These are phyloP conservation scores for Volutella citrinella DNA, from an alignment of 2,329 filamentous ascomycete genomes.

Conservation along the genomic window DNA sequence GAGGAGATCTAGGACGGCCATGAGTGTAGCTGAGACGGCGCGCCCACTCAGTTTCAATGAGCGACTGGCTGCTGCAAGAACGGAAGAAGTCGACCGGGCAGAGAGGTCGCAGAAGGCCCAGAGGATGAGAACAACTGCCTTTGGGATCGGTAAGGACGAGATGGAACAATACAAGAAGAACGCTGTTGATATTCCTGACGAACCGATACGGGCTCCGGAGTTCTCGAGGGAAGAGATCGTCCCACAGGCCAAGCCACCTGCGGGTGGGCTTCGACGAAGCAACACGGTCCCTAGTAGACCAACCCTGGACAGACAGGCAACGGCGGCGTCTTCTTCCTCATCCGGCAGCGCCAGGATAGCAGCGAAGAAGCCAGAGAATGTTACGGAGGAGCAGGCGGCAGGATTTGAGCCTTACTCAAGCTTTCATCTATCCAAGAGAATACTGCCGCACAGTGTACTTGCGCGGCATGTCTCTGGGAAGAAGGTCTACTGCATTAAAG, in stretches of 20 bases:
- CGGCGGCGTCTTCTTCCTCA: too few relatives aligned
- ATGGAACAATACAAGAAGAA: slow-evolving; percentile 58
- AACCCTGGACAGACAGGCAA: slow-evolving; percentile 1
- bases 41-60: slow-evolving; percentile 73
- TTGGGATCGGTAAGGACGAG: slow-evolving; percentile 55
- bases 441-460: slow-evolving; percentile 77
- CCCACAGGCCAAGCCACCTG: slow-evolving; percentile 24
- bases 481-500: slow-evolving; percentile 73
- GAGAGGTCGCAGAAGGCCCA: slow-evolving; percentile 53
- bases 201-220: slow-evolving; percentile 44
- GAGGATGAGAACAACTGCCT: slow-evolving; percentile 52
- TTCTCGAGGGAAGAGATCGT: slow-evolving; percentile 65
- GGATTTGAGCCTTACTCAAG: slow-evolving; percentile 85
- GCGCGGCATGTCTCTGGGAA: slow-evolving; percentile 76
- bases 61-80: slow-evolving; percentile 69
- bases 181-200: slow-evolving; percentile 53
- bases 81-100: slow-evolving; percentile 48
- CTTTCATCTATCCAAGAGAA: slow-evolving; percentile 77
- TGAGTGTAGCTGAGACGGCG: slow-evolving; percentile 28
- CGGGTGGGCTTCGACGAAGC: slow-evolving; percentile 38
- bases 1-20: slow-evolving; percentile 41
- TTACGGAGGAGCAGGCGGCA: slow-evolving; percentile 22
- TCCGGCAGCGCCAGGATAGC: too few relatives aligned
- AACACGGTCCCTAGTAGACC: slow-evolving; percentile 37
- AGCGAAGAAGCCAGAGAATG: too few relatives aligned